phyloP scores from a whole-genome alignment of 2,329 filamentous ascomycete species.

The Fusarium concolor region DNA sequence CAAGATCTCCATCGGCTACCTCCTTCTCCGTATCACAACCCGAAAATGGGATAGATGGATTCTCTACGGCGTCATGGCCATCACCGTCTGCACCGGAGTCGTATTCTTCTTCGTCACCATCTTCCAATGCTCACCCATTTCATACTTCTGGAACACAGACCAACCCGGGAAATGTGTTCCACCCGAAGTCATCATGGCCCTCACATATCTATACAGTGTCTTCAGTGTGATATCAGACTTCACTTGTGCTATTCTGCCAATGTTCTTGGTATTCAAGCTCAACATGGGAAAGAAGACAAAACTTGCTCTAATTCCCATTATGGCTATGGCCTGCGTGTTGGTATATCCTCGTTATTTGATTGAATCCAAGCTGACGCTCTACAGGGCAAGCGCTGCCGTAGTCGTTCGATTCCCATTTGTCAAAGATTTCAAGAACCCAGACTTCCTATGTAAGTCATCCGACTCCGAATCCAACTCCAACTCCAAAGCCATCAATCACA shows the following conservation, averaged over 20 bases:
- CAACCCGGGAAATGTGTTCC: constrained; percentile 53
- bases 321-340: constrained; percentile 67
- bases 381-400: constrained; percentile 59
- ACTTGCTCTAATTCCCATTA: constrained; percentile 61
- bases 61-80: constrained; percentile 51
- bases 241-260: constrained; percentile 63
- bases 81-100: constrained; percentile 53
- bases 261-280: constrained; percentile 65
- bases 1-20: constrained; percentile 58
- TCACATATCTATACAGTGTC: constrained; percentile 65
- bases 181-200: constrained; percentile 59
- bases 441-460: constrained; percentile 57
- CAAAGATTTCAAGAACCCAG: constrained; percentile 52
- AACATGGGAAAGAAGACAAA: constrained; percentile 67
- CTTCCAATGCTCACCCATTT: constrained; percentile 56
- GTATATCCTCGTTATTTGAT: constrained; percentile 23
- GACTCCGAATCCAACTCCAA: neutral
- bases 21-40: constrained; percentile 56
- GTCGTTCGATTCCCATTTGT: constrained; percentile 56
- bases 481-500: neutral
- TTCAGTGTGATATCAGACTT: constrained; percentile 63
- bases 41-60: constrained; percentile 50
- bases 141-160: constrained; percentile 55
- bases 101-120: constrained; percentile 57
- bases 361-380: constrained; percentile 22